A percentile compares a stretch with the other conserved stretches of the same genome.
These are phyloP conservation scores for Thinopyrum elongatum DNA, from an alignment of 176 grass and related monocot genomes.

Conservation along the genomic window DNA sequence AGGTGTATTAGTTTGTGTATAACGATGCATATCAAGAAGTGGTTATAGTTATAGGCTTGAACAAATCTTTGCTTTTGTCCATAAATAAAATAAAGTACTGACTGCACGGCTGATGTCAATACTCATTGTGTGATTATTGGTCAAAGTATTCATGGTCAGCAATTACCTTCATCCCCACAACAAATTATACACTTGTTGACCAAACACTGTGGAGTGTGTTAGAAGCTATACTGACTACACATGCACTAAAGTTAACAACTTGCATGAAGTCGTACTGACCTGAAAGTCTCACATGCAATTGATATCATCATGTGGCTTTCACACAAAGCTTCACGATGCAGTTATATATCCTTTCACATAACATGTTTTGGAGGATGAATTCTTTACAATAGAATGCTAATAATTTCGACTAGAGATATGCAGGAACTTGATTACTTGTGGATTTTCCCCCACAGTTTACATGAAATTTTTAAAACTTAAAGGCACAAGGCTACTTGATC, in stretches of 20 bases:
- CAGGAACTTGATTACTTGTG: neutral
- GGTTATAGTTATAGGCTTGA: neutral
- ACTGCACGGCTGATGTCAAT: neutral
- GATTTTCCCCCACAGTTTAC: neutral
- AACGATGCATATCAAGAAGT: neutral
- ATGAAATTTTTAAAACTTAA: neutral
- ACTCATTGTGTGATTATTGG: neutral
- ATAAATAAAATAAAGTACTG: neutral
- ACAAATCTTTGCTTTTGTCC: neutral
- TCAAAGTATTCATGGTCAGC: neutral
- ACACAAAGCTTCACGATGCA: neutral
- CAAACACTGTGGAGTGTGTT: neutral
- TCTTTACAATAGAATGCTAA: neutral
- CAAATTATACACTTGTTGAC: conserved; percentile 13
- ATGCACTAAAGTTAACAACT: conserved; percentile 40
- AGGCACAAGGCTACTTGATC: neutral
- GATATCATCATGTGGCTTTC: conserved; percentile 32
- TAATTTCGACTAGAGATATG: neutral
- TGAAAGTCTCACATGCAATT: conserved; percentile 26
- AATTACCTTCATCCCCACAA: neutral
- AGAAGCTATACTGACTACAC: conserved; percentile 30
- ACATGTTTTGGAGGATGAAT: neutral
- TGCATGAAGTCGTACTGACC: neutral
- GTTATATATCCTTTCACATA: neutral
- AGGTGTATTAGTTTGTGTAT: neutral